Evolutionary conservation across 805 yeast genomes (phyloP), one percentile per base, ranked within the genome.

Genomic region (Yamadazyma insecticola): DNA sequence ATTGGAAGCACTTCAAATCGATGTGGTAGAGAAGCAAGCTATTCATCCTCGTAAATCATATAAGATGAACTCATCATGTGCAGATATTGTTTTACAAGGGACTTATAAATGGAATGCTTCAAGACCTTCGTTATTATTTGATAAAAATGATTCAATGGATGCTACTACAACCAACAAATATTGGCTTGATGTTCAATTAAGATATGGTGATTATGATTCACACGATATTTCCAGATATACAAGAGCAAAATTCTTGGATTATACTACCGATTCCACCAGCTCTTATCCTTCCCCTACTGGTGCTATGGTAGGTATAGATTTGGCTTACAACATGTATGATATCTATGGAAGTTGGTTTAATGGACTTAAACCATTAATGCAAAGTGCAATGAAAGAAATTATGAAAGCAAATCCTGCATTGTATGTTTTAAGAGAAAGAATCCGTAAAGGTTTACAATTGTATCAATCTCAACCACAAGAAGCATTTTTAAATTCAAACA

Each of bases 291-390:
- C 95, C 2, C 86, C 95, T 2, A 85, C 96, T 0, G 99, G 99
- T 40, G 70, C 85, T 8, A 75, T 92, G 71, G 72, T 92, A 29
- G 95, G 94, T 24, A 72, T 92, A 39, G 99, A 92, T 57, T 65
- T 92, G 43, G 96, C 97, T 0, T 92, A 92, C 54, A 92, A 92
- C 55, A 85, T 88, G 81, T 89, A 83, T 52, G 97, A 88, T 56
- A 89, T 95, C 0, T 92, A 87, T 57, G 99, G 99, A 19, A 87
- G 86, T 48, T 92, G 98, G 98, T 84, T 92, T 62, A 90, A 94
- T 2, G 97, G 97, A 1, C 61, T 90, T 58, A 92, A 92, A 55
- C 87, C 87, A 3, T 65, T 92, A 48, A 67, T 92, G 64, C 95
- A 85, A 50, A 86, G 81, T 48, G 95, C 97, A 10, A 80, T 92